Base-by-base conservation (phyloP, 2,329 filamentous ascomycete genomes). In the Lasiodiplodia sp. region DNA sequence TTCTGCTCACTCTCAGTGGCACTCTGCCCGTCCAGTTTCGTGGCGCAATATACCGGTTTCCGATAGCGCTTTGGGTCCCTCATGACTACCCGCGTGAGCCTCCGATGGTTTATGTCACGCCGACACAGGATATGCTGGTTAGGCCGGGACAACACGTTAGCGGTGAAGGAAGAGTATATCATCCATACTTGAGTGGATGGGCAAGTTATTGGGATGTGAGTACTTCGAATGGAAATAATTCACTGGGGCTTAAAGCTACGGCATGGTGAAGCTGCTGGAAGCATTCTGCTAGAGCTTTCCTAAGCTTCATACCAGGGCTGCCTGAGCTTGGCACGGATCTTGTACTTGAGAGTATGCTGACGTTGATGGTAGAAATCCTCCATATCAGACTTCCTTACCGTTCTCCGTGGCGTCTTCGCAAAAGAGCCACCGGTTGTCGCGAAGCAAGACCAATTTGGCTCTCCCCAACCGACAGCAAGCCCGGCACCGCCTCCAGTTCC, bases 81-180 rank as follows among this genome's bases (percentile, higher is more conserved):
- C 93, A 97, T 77, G 88, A 89, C 66, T 99, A 98, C 78, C 96
- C 96, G 1, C 86, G 88, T 71, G 93, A 97, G 75, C 86, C 93
- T 0, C 96, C 96, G 1, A 87, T 98, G 57, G 88, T 91, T 69
- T 98, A 97, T 79, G 93, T 98, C 52, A 94, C 90, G 7, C 94
- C 96, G 2, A 93, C 92, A 5, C 91, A 92, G 72, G 92, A 90
- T 71, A 98, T 99, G 93, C 82, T 92, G 72, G 91, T 99, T 52
- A 88, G 95, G 23, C 93, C 94, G 0, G 96, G 96, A 0, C 96
- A 99, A 77, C 94, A 99, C 83, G 94, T 99, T 70, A 94, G 96
- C 76, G 90, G 92, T 5, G 95, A 98, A 75, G 96, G 96, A 31
- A 91, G 92, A 78, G 88, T 98, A 71, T 99, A 98, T 78, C 96